Evolutionary conservation across 352 stramenopile genomes (phyloP), one percentile per base, ranked within the genome.

Genomic region (Globisporangium iwayamae): DNA sequence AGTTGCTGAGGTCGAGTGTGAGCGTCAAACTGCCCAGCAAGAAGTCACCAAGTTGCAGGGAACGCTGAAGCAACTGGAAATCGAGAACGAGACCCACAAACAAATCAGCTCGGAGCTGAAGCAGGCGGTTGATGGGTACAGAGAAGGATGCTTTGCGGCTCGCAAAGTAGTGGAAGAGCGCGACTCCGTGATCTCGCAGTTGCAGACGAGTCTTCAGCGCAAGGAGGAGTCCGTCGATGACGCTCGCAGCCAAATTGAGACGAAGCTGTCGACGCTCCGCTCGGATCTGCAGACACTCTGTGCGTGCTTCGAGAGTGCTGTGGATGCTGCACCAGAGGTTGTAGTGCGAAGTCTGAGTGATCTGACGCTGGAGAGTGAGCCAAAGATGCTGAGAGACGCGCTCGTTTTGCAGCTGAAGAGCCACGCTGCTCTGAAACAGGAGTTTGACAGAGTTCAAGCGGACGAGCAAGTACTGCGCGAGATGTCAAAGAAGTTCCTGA

Each of bases 141-240:
- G 48, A 38, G 51, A 53, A n/a, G 47, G 56, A 10, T 61, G 48
- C n/a, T 38, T 36, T 11, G 30, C 45, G 4, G 20, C 32, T 14
- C 28, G 30, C 18, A 45, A 53, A 18, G 30, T 50, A 2, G 38
- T 65, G 5, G 45, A 65, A 6, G 53, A 56, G 6, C 56, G 30
- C 13, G 47, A 63, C 32, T 3, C 11, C 16, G 48, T 60, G 56
- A 58, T 70, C 38, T 41, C 41, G 13, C 46, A 56, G 9, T 59
- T 72, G 18, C 57, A 75, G 53, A 52, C 41, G 58, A 62, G 64
- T 30, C 34, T 77, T 8, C 53, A 77, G 34, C 51, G 25, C 28
- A 25, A 70, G 46, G 47, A 56, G 0, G 62, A 63, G 25, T 67
- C 39, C 25, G 47, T 48, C n/a, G 61, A 68, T 7, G 47, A 66